Percentiles rank a stretch among this genome's conserved stretches.
These are phyloP conservation scores for Solanum okadae DNA, from an alignment of 257 asterid genomes.

Conservation along the genomic window DNA sequence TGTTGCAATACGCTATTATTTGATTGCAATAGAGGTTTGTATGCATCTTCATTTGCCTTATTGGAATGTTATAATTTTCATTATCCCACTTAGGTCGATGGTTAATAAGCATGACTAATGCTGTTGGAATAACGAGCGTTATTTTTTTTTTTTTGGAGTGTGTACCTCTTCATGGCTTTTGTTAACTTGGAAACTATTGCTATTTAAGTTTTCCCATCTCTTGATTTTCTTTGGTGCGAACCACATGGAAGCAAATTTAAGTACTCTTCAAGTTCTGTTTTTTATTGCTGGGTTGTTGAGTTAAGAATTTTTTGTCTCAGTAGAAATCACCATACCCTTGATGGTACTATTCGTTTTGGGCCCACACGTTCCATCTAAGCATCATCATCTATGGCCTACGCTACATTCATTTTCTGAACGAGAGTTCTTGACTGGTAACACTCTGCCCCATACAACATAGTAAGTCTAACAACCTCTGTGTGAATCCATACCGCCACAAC, in stretches of 20 bases:
- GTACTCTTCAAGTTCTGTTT: not conserved
- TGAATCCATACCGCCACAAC: not conserved
- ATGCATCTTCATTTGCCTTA: not conserved
- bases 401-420: not conserved
- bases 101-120: not conserved
- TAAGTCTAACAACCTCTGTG: not conserved
- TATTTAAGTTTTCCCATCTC: not conserved
- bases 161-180: not conserved
- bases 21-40: conserved; percentile 94
- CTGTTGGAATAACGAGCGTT: not conserved
- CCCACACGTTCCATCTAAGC: not conserved
- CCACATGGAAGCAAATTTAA: not conserved
- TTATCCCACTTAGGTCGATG: not conserved
- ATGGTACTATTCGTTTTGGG: not conserved
- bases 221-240: not conserved
- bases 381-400: not conserved
- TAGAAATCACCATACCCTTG: not conserved
- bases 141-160: not conserved
- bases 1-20: conserved; percentile 86
- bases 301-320: not conserved
- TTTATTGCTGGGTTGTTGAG: not conserved
- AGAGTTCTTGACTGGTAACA: not conserved
- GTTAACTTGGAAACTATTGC: not conserved
- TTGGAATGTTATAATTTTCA: not conserved
- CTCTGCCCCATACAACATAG: not conserved